Percentiles rank a stretch among this genome's conserved stretches.
Evolutionary conservation across 345 rosid genomes (phyloP).

Genomic region (Trapa incisa): DNA sequence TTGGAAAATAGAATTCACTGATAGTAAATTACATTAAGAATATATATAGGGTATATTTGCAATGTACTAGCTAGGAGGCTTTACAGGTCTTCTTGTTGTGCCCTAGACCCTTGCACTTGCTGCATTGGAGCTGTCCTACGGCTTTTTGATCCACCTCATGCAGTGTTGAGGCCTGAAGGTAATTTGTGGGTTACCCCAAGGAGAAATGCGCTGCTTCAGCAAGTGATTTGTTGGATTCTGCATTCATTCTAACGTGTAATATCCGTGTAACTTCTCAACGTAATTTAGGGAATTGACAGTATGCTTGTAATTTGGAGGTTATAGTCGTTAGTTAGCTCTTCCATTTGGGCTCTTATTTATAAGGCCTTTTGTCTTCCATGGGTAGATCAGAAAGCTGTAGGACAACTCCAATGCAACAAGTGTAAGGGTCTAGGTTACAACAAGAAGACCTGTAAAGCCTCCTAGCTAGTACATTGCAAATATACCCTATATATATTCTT

Average conservation of each 20-base stretch:
- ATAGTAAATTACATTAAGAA: too few relatives aligned
- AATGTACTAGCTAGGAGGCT: too few relatives aligned
- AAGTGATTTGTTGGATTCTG: background rate
- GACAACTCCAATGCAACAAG: background rate
- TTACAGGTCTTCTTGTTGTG: too few relatives aligned
- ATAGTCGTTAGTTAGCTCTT: background rate
- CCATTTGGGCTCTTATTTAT: background rate
- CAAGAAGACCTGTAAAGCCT: slow-evolving; percentile 28
- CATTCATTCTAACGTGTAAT: slow-evolving; percentile 2
- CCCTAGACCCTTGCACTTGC: too few relatives aligned
- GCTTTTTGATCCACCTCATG: background rate
- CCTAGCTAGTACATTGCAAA: slow-evolving; percentile 13
- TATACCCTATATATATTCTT: background rate
- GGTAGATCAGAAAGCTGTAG: background rate
- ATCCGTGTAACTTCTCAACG: background rate
- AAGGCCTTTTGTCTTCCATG: background rate
- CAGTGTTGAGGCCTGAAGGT: background rate
- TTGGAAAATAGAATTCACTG: too few relatives aligned
- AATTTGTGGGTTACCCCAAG: background rate
- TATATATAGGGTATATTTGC: too few relatives aligned
- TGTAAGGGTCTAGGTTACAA: too few relatives aligned
- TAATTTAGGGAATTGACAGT: background rate
- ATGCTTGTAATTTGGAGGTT: slow-evolving; percentile 1
- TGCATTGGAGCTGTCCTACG: too few relatives aligned
- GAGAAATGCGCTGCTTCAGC: background rate